These are phyloP conservation scores for Kipferlia bialata DNA, from an alignment of 78 protist species.

Conservation along the genomic window DNA sequence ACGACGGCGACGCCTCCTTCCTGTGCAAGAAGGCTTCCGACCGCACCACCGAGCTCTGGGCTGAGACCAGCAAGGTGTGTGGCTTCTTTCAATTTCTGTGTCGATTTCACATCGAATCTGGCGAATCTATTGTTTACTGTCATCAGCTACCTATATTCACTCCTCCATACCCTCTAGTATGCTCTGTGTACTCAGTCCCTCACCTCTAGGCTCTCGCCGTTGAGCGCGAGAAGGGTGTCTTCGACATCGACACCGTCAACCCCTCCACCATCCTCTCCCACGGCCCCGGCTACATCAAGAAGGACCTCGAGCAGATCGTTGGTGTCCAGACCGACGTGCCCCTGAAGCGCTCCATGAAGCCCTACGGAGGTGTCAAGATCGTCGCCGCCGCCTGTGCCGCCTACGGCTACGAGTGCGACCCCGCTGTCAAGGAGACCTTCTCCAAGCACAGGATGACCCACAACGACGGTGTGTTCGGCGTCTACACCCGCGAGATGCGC, in stretches of 20 bases:
- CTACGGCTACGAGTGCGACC: slow-evolving; percentile 19
- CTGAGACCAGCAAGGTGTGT: background rate
- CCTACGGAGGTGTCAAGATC: slow-evolving; percentile 16
- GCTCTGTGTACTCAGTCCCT: slow-evolving; percentile 3
- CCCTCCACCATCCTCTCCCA: background rate
- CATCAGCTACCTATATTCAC: slow-evolving; percentile 10
- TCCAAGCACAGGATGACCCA: slow-evolving; percentile 10
- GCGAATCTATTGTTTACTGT: too few species aligned
- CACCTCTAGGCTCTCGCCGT: slow-evolving; percentile 1
- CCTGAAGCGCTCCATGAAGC: slow-evolving; percentile 26
- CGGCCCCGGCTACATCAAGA: slow-evolving; percentile 16
- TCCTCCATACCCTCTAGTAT: slow-evolving; percentile 2
- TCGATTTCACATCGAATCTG: too few species aligned
- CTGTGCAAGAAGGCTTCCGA: slow-evolving; percentile 9
- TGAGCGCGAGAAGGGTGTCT: slow-evolving; percentile 19
- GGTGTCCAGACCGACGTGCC: slow-evolving; percentile 27
- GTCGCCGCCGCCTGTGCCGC: background rate
- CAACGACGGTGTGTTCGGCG: slow-evolving; percentile 24
- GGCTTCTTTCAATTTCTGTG: too few species aligned
- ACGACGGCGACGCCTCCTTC: slow-evolving; percentile 13
- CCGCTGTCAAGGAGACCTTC: background rate
- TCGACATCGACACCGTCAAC: slow-evolving; percentile 11
- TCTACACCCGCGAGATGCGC: slow-evolving; percentile 6
- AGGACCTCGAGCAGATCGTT: slow-evolving; percentile 23
- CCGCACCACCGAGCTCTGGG: background rate